A percentile compares a stretch with the other conserved stretches of the same genome.
phyloP scores from a whole-genome alignment of 495 filamentous ascomycete species.

The Annulohypoxylon nitens region DNA sequence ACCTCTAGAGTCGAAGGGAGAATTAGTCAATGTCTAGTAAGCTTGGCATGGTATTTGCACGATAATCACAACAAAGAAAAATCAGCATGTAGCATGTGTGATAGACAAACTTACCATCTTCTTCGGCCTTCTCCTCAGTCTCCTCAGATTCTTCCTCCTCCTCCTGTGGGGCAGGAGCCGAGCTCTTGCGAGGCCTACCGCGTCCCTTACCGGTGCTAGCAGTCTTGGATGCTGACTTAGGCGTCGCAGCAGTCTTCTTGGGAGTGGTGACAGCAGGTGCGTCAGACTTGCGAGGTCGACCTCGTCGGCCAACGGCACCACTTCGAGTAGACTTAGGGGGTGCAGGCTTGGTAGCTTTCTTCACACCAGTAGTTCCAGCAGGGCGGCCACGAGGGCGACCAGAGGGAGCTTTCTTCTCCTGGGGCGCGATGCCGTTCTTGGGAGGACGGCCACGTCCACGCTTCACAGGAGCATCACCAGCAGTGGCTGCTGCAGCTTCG shows the following conservation, averaged over 20 bases:
- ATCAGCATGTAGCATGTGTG: neutral
- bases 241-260: slow-evolving; percentile 42
- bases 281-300: slow-evolving; percentile 53
- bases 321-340: slow-evolving; percentile 21
- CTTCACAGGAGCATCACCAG: slow-evolving; percentile 50
- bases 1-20: slow-evolving; percentile 20
- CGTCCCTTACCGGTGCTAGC: slow-evolving; percentile 41
- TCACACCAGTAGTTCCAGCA: slow-evolving; percentile 56
- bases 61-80: neutral
- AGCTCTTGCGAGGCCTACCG: slow-evolving; percentile 41
- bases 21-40: slow-evolving; percentile 17
- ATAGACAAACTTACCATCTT: slow-evolving; percentile 35
- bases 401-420: slow-evolving; percentile 54
- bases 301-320: slow-evolving; percentile 44
- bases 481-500: slow-evolving; percentile 33
- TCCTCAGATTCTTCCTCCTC: slow-evolving; percentile 38
- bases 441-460: slow-evolving; percentile 61
- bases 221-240: slow-evolving; percentile 39
- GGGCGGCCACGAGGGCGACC: slow-evolving; percentile 62
- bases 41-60: neutral
- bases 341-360: slow-evolving; percentile 54
- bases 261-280: slow-evolving; percentile 39
- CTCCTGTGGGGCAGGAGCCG: slow-evolving; percentile 31
- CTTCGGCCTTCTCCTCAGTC: slow-evolving; percentile 36
- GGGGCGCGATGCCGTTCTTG: slow-evolving; percentile 53